Evolutionary conservation across 306 rosid species (phyloP), one percentile per base, ranked within the genome.

Genomic region (Mimosa pudica): DNA sequence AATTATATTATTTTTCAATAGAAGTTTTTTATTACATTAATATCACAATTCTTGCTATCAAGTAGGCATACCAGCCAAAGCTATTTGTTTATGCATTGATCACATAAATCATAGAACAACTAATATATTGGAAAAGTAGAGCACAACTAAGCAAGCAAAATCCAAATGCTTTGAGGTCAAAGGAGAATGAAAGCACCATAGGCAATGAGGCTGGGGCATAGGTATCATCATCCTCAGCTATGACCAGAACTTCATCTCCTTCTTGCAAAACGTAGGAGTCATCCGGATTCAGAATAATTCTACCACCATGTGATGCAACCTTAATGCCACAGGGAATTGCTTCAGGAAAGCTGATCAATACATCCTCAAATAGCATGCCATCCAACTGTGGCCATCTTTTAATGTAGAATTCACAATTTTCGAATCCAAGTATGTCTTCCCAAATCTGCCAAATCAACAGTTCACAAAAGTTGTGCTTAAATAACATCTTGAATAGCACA

Each of bases 341-440:
- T 78, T 90, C 86, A 20, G 98, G 97, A 86, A 85, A 93, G 86
- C 95, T 89, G 80, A 93, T 82, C 77, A 93, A 67, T 38, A 90
- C 88, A 76, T 93, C 93, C 85, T 91, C 92, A 74, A 91, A 93
- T 78, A 78, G 92, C 90, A 90, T 80, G 74, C 93, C 97, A 80
- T 87, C 91, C 89, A 93, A 86, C 72, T 89, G 87, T 3, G 95
- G 93, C 98, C 98, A 93, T 85, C 93, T 87, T 88, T 90, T 91
- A 82, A 93, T 91, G 91, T 93, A 93, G 82, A 93, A 93, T 82
- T 93, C 97, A 85, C 97, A 91, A 84, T 93, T 90, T 86, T 91
- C 98, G 82, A 93, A 93, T 76, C 98, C 98, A 61, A 93, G 98
- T 77, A 93, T 91, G 81, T 93, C 97, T 86, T 93, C 98, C 98